Evolutionary conservation across 495 filamentous ascomycete genomes (phyloP).

Genomic region (Extremus antarcticus): DNA sequence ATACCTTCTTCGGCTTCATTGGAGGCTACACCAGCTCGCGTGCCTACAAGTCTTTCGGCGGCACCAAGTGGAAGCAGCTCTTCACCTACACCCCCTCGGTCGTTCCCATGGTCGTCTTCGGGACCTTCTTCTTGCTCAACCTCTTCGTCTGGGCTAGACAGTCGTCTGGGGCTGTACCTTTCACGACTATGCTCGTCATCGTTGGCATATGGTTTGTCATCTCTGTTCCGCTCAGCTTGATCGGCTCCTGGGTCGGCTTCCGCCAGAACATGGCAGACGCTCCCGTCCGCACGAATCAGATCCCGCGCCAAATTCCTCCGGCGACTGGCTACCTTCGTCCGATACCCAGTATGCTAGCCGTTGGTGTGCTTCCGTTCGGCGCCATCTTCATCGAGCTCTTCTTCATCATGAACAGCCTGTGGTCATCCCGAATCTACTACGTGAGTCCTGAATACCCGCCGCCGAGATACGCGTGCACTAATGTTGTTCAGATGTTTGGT

Average conservation of each 20-base stretch:
- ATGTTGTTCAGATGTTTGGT: no score
- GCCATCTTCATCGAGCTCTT: constrained; percentile 97
- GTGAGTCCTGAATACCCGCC: no score
- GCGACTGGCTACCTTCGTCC: constrained; percentile 69
- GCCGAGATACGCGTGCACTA: no score
- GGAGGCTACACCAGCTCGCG: constrained; percentile 85
- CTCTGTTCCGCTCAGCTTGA: constrained; percentile 79
- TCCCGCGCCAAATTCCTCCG: constrained; percentile 89
- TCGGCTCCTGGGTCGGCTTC: constrained; percentile 90
- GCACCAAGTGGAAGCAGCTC: constrained; percentile 88
- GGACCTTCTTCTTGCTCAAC: constrained; percentile 84
- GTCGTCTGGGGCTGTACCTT: constrained; percentile 87
- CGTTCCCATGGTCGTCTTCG: constrained; percentile 79
- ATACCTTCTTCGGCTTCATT: constrained; percentile 83
- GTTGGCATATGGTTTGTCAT: constrained; percentile 94
- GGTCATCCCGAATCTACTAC: constrained; percentile 97
- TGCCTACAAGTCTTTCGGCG: constrained; percentile 83
- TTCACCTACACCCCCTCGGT: constrained; percentile 78
- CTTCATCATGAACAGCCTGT: constrained; percentile 96
- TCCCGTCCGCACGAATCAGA: constrained; percentile 92
- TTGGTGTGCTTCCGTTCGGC: constrained; percentile 84
- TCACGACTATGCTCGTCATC: constrained; percentile 90
- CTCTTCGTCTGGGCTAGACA: constrained; percentile 88
- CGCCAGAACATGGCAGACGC: constrained; percentile 52
- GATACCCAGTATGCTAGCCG: constrained; percentile 75